A percentile compares a stretch with the other conserved stretches of the same genome.
Evolutionary conservation across 306 rosid species (phyloP).

Genomic region (Morella rubra): DNA sequence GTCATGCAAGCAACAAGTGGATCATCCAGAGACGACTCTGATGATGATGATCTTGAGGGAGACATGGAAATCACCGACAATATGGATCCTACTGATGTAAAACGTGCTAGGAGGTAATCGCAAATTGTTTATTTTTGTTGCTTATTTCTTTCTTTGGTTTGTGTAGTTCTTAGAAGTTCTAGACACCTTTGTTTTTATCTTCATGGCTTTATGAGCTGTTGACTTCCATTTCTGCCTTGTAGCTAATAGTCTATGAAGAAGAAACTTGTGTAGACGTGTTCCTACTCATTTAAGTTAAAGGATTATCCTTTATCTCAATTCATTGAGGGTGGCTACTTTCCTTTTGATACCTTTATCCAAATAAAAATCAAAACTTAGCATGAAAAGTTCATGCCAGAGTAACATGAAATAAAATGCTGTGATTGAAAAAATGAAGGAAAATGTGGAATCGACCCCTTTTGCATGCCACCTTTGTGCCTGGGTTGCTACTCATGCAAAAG

Average conservation of each 20-base stretch:
- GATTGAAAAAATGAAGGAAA: constrained; percentile 10
- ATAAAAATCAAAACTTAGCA: background rate
- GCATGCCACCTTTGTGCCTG: too few relatives aligned
- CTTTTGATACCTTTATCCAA: background rate
- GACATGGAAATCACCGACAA: constrained; percentile 49
- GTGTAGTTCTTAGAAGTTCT: background rate
- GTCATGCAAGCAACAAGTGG: constrained; percentile 51
- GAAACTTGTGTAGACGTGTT: background rate
- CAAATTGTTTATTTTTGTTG: constrained; percentile 1
- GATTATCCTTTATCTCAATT: background rate
- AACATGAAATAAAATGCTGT: constrained; percentile 10
- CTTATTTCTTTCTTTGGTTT: constrained; percentile 9
- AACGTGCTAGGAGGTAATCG: constrained; percentile 57
- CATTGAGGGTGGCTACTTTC: background rate
- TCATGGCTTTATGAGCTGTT: background rate
- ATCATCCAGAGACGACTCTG: constrained; percentile 59
- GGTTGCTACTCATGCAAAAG: too few relatives aligned
- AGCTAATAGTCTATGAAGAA: background rate
- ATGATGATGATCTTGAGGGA: constrained; percentile 59
- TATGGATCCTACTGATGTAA: constrained; percentile 51
- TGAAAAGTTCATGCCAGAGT: background rate
- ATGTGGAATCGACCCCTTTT: background rate
- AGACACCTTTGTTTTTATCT: background rate
- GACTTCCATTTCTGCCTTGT: background rate
- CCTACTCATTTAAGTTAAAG: background rate